phyloP scores from a whole-genome alignment of 805 yeast species.

The Metschnikowia henanensis region DNA sequence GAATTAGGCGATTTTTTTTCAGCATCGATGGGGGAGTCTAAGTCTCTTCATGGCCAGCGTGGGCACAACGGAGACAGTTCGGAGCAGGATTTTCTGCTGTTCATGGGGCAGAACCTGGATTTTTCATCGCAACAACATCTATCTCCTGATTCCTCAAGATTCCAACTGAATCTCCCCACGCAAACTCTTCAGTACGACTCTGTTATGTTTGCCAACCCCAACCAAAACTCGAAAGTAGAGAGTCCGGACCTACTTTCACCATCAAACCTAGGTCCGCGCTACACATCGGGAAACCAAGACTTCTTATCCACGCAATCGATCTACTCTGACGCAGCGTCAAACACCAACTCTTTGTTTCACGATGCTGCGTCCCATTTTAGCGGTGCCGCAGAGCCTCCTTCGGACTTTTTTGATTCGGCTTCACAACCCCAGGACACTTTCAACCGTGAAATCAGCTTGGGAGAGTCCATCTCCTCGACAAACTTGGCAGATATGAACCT shows the following conservation, averaged over 20 bases:
- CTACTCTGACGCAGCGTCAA: conserved; percentile 38
- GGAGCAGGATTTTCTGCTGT: conserved; percentile 1
- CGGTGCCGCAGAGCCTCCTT: conserved; percentile 6
- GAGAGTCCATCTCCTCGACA: conserved; percentile 38
- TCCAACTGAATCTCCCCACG: background rate
- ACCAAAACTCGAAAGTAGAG: conserved; percentile 11
- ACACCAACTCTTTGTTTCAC: conserved; percentile 37
- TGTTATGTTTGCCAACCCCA: conserved; percentile 15
- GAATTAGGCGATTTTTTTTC: conserved; percentile 6
- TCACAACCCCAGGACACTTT: conserved; percentile 20
- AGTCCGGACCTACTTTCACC: conserved; percentile 22
- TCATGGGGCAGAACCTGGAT: conserved; percentile 4
- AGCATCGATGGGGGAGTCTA: background rate
- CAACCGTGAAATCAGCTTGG: conserved; percentile 38
- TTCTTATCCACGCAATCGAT: conserved; percentile 22
- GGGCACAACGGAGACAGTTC: background rate
- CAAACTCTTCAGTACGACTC: conserved; percentile 5
- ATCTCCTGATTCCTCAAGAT: background rate
- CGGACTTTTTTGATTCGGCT: conserved; percentile 5
- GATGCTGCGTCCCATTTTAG: conserved; percentile 38
- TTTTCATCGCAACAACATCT: background rate
- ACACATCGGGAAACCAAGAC: conserved; percentile 11
- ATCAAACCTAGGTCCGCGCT: conserved; percentile 4
- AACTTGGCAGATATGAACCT: conserved; percentile 23
- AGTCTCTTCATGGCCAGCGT: background rate